Conservation (phyloP, 2,329 filamentous ascomycete species). For the Orbilia oligospora region DNA sequence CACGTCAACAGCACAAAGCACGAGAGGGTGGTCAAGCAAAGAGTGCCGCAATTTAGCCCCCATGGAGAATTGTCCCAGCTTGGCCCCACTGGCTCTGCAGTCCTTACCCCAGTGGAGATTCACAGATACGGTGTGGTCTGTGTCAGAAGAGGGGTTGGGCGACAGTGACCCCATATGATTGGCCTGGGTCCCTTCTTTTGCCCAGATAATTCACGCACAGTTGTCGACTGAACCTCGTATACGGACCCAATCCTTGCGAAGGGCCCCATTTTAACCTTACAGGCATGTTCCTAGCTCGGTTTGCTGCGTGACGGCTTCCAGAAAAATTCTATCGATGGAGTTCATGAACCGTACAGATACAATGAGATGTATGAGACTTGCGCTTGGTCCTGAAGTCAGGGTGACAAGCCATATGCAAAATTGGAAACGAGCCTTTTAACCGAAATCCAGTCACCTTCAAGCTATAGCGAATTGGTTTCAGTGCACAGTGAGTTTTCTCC, state of each 20-base stretch:
- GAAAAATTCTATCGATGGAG: slow-evolving; percentile 41
- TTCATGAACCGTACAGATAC: slow-evolving; percentile 25
- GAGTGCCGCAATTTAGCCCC: slow-evolving; percentile 55
- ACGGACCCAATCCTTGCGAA: slow-evolving; percentile 59
- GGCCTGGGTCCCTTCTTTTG: slow-evolving; percentile 21
- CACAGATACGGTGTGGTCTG: slow-evolving; percentile 33
- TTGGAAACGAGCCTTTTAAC: slow-evolving; percentile 60
- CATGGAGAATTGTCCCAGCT: slow-evolving; percentile 48
- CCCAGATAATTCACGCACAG: slow-evolving; percentile 44
- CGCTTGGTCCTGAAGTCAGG: slow-evolving; percentile 36
- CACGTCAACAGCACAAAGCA: slow-evolving; percentile 43
- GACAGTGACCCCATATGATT: slow-evolving; percentile 36
- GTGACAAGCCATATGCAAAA: slow-evolving; percentile 29
- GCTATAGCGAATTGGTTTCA: slow-evolving; percentile 44
- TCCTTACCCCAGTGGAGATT: slow-evolving; percentile 31
- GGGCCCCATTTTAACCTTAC: slow-evolving; percentile 43
- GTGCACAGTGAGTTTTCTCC: background rate
- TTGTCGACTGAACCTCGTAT: slow-evolving; percentile 44
- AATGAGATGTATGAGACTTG: slow-evolving; percentile 19
- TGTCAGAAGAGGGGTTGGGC: slow-evolving; percentile 39
- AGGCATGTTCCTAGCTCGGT: slow-evolving; percentile 44
- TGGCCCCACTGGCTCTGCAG: slow-evolving; percentile 29
- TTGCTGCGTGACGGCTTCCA: slow-evolving; percentile 49
- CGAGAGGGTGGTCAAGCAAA: slow-evolving; percentile 13
- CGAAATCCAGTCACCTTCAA: slow-evolving; percentile 48